A percentile compares a stretch with the other conserved stretches of the same genome.
Evolutionary conservation across 306 rosid species (phyloP).

Genomic region (Medicago lupulina): DNA sequence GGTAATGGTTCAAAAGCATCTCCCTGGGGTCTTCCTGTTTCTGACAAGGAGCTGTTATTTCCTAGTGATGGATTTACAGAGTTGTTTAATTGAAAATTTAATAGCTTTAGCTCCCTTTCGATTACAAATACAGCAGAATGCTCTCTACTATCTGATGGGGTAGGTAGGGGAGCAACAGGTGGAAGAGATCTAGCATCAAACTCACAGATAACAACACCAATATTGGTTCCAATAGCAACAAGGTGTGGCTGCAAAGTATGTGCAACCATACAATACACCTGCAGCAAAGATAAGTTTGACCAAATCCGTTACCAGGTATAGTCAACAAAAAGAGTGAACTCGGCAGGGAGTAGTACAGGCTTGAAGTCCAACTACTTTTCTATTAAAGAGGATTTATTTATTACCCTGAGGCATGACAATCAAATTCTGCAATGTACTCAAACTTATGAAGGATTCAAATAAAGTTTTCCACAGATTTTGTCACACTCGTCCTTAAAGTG

Average conservation of each 20-base stretch:
- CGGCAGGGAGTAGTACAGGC: slow-evolving; percentile 11
- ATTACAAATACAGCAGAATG: slow-evolving; percentile 91
- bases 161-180: slow-evolving; percentile 86
- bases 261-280: slow-evolving; percentile 97
- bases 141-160: slow-evolving; percentile 87
- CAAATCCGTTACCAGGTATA: slow-evolving; percentile 34
- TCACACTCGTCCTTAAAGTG: slow-evolving; percentile 17
- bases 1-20: slow-evolving; percentile 78
- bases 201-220: slow-evolving; percentile 92
- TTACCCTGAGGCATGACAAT: slow-evolving; percentile 29
- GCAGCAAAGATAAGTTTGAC: slow-evolving; percentile 42
- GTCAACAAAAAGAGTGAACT: slow-evolving; percentile 23
- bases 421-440: slow-evolving; percentile 26
- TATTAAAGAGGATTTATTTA: slow-evolving; percentile 15
- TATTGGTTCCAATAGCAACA: slow-evolving; percentile 97
- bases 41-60: slow-evolving; percentile 84
- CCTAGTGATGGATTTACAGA: slow-evolving; percentile 95
- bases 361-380: slow-evolving; percentile 16
- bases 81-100: slow-evolving; percentile 90
- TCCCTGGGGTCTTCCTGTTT: slow-evolving; percentile 86
- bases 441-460: slow-evolving; percentile 35
- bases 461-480: slow-evolving; percentile 25
- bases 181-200: slow-evolving; percentile 98
- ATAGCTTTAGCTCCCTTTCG: slow-evolving; percentile 90
- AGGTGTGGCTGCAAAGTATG: slow-evolving; percentile 96